These are phyloP conservation scores for Nannochloropsis salina DNA, from an alignment of 108 stramenopile species.

Conservation along the genomic window DNA sequence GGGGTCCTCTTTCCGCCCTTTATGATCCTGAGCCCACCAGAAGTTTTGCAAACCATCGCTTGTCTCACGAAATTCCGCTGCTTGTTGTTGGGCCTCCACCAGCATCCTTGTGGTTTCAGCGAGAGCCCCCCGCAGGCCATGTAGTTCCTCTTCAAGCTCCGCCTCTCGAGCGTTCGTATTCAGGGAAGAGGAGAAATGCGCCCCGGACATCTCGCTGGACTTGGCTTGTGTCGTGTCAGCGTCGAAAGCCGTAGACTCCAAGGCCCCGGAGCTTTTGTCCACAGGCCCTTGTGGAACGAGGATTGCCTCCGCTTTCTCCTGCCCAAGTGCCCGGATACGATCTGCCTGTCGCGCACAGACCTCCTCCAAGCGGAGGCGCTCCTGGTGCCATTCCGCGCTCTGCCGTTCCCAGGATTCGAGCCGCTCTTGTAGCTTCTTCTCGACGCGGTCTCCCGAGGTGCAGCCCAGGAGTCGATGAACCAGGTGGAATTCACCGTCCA, in stretches of 20 bases:
- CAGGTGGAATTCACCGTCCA: not conserved
- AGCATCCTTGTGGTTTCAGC: not conserved
- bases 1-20: not conserved
- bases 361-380: not conserved
- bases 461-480: not conserved
- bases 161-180: not conserved
- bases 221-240: not conserved
- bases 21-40: not conserved
- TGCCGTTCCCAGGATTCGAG: not conserved
- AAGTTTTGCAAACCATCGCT: not conserved
- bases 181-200: not conserved
- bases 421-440: slow-evolving; percentile 7
- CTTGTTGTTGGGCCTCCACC: not conserved
- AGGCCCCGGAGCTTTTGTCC: not conserved
- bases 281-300: not conserved
- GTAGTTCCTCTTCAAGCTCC: not conserved
- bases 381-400: not conserved
- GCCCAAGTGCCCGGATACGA: not conserved
- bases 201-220: not conserved
- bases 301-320: not conserved
- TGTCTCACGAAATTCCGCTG: not conserved
- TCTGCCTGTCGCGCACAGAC: not conserved
- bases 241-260: not conserved
- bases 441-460: not conserved
- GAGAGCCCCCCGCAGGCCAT: not conserved